Evolutionary conservation across 2,329 filamentous ascomycete genomes (phyloP).

Genomic region (Penicillium sp.): DNA sequence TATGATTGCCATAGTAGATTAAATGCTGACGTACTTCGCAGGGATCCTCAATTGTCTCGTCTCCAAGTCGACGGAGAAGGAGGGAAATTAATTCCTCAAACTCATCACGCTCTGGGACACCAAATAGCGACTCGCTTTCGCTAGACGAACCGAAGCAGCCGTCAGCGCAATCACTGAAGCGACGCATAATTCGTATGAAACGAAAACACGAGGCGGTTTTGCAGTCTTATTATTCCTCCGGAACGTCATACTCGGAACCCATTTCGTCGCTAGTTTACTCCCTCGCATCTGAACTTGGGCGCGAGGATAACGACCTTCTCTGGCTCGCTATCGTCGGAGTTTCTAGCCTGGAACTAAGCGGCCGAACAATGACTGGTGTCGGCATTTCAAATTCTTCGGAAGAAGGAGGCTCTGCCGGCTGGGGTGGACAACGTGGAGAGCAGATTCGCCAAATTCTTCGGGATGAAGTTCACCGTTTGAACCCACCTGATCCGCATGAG

Average conservation of each 20-base stretch:
- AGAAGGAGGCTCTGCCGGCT: slow-evolving; percentile 65
- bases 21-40: slow-evolving; percentile 24
- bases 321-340: slow-evolving; percentile 96
- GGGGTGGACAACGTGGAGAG: slow-evolving; percentile 81
- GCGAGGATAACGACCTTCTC: slow-evolving; percentile 93
- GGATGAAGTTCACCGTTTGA: slow-evolving; percentile 91
- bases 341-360: slow-evolving; percentile 90
- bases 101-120: slow-evolving; percentile 52
- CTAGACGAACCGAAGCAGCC: slow-evolving; percentile 58
- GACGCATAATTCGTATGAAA: slow-evolving; percentile 74
- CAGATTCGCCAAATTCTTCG: slow-evolving; percentile 83
- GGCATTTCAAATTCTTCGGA: slow-evolving; percentile 63
- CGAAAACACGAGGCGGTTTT: slow-evolving; percentile 77
- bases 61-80: slow-evolving; percentile 46
- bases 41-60: slow-evolving; percentile 47
- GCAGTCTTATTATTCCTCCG: slow-evolving; percentile 81
- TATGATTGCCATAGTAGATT: not conserved
- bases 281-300: slow-evolving; percentile 88
- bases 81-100: slow-evolving; percentile 48
- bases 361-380: slow-evolving; percentile 79
- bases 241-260: slow-evolving; percentile 90
- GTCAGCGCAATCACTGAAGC: slow-evolving; percentile 73
- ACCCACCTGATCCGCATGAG: slow-evolving; percentile 71
- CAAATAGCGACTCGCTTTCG: slow-evolving; percentile 45
- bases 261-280: slow-evolving; percentile 95